Conservation (phyloP, 1,284 basidiomycete species). For the Naganishia liquefaciens region DNA sequence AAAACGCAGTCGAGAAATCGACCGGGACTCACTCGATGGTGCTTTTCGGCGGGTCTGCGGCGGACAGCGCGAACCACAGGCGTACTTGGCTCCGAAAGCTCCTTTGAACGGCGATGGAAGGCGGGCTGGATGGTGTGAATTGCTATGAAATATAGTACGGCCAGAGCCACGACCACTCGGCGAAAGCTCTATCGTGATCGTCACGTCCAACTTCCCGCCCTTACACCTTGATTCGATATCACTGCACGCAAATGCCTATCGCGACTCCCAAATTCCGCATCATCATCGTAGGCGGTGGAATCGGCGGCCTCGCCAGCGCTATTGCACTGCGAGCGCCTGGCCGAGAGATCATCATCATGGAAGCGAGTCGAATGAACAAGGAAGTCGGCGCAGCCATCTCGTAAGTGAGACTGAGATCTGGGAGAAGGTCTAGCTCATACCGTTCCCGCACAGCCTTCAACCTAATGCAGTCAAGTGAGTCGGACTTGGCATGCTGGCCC, state of each 20-base stretch:
- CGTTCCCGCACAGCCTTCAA: constrained; percentile 10
- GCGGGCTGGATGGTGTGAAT: too few species aligned
- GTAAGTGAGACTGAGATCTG: neutral
- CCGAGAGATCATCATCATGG: constrained; percentile 13
- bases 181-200: too few species aligned
- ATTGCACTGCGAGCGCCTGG: constrained; percentile 14
- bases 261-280: constrained; percentile 13
- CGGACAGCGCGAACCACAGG: too few species aligned
- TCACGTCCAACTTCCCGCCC: neutral
- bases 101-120: too few species aligned
- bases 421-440: neutral
- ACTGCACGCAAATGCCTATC: constrained; percentile 4
- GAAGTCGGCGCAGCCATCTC: constrained; percentile 28
- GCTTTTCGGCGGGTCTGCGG: too few species aligned
- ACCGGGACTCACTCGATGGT: too few species aligned
- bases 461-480: constrained; percentile 29
- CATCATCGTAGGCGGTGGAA: constrained; percentile 29
- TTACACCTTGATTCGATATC: neutral
- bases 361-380: constrained; percentile 28
- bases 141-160: too few species aligned
- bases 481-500: neutral
- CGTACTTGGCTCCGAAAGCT: too few species aligned
- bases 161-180: too few species aligned
- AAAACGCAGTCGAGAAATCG: too few species aligned
- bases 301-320: constrained; percentile 20